Evolutionary conservation across 495 filamentous ascomycete genomes (phyloP), one percentile per base, ranked within the genome.

Genomic region (Penicillium goetzii): DNA sequence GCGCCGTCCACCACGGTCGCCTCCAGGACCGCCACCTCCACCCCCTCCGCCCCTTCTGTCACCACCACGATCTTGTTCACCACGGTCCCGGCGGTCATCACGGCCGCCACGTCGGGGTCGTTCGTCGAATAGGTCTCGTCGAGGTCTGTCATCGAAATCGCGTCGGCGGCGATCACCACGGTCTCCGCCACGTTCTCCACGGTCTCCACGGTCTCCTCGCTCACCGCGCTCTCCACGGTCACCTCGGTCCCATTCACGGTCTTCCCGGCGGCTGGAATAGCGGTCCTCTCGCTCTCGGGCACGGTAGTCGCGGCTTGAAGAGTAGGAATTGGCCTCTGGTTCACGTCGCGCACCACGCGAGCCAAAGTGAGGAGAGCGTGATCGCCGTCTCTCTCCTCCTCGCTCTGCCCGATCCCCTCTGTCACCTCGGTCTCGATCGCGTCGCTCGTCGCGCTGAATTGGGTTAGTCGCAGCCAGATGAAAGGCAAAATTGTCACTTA

Each of bases 251-350:
- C 85, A 71, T 34, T 71, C 68, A 26, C 89, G 77, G 25, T 86
- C 86, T 51, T 85, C 86, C 30, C 66, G 51, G 14, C 68, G 68
- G 43, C 51, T 58, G 58, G 87, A 86, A 71, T 96, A 96, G 66
- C 92, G 84, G 59, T 96, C 92, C 72, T 97, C 93, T 49, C 93
- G 89, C 81, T 97, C 93, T 38, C 93, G 84, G 70, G 94, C 93
- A 75, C 93, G 85, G 76, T 95, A 94, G 79, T 89, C 92, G 55
- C 93, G 88, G 73, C 92, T 96, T 9, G 90, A 90, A 10, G 92
- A 94, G 78, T 97, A 97, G 11, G 90, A 86, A 72, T 97, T 93
- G 73, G 86, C 84, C 67, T 96, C 92, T 65, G 84, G 83, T 50
- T 91, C 88, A 54, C 85, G 82, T 63, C 85, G 83, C 57, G 82